A percentile compares a stretch with the other conserved stretches of the same genome.
Conservation (phyloP, 2,329 filamentous ascomycete genomes). For the Akanthomyces uredinophilus region DNA sequence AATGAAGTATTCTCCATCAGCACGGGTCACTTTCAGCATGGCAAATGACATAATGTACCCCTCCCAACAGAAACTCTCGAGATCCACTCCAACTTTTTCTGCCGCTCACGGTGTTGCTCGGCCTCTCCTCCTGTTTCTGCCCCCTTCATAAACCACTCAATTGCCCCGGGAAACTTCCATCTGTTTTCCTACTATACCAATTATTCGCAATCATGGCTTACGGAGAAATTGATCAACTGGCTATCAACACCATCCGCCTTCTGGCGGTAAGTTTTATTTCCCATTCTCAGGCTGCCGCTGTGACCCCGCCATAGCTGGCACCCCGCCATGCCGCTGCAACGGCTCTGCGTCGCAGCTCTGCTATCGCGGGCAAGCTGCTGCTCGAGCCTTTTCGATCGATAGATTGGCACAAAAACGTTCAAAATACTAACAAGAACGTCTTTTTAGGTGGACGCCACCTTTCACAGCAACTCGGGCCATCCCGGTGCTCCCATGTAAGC, state of each 20-base stretch:
- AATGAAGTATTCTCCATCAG: not conserved
- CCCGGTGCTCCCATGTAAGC: slow-evolving; percentile 92
- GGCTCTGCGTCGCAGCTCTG: not conserved
- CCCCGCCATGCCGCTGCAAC: slow-evolving; percentile 20
- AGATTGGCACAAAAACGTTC: not conserved
- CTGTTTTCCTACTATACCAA: not conserved
- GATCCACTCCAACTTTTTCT: slow-evolving; percentile 7
- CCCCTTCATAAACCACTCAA: slow-evolving; percentile 8
- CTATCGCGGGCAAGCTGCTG: not conserved
- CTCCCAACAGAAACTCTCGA: slow-evolving; percentile 7
- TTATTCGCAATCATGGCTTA: slow-evolving; percentile 68
- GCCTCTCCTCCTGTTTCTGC: not conserved
- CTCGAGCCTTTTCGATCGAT: not conserved
- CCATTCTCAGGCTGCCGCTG: slow-evolving; percentile 18
- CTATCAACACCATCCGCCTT: slow-evolving; percentile 96
- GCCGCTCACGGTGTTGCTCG: not conserved
- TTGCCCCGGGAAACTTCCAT: not conserved
- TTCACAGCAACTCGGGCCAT: slow-evolving; percentile 93
- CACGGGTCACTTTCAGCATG: not conserved
- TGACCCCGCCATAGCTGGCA: slow-evolving; percentile 3
- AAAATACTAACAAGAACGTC: slow-evolving; percentile 21
- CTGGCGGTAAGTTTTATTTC: slow-evolving; percentile 70
- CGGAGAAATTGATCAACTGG: slow-evolving; percentile 79
- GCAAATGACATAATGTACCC: slow-evolving; percentile 7
- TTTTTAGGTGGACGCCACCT: slow-evolving; percentile 89